phyloP scores from a whole-genome alignment of 495 filamentous ascomycete genomes.

The Xylaria venustula region DNA sequence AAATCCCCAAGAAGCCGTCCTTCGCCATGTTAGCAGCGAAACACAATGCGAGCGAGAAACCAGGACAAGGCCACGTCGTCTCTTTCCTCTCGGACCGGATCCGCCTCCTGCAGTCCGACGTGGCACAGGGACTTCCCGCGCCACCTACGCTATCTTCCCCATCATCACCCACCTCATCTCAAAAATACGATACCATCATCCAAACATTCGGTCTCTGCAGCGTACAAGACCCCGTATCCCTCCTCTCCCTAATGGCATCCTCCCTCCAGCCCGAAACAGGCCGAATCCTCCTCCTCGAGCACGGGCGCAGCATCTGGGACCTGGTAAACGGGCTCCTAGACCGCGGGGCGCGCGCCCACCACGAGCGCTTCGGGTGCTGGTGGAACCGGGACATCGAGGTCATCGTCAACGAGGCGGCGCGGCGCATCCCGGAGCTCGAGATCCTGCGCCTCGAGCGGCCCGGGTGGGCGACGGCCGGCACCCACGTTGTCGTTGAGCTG shows the following conservation, averaged over 20 bases:
- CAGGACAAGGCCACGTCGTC: slow-evolving; percentile 22
- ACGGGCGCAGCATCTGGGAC: slow-evolving; percentile 74
- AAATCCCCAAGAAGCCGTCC: slow-evolving; percentile 32
- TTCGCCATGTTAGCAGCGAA: slow-evolving; percentile 26
- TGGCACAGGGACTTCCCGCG: slow-evolving; percentile 28
- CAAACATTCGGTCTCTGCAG: slow-evolving; percentile 95
- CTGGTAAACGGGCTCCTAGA: slow-evolving; percentile 82
- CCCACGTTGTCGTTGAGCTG: slow-evolving; percentile 48
- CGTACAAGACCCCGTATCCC: slow-evolving; percentile 66
- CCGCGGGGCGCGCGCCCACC: slow-evolving; percentile 72
- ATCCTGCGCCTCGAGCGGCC: slow-evolving; percentile 66
- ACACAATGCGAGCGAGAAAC: background rate
- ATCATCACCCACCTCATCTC: slow-evolving; percentile 21
- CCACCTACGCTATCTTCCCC: slow-evolving; percentile 19
- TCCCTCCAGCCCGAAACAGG: slow-evolving; percentile 56
- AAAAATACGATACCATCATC: slow-evolving; percentile 78
- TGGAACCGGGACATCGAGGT: slow-evolving; percentile 89
- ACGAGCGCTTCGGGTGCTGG: slow-evolving; percentile 88
- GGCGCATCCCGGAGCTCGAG: slow-evolving; percentile 73
- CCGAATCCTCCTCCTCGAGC: slow-evolving; percentile 83
- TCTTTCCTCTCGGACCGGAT: slow-evolving; percentile 32
- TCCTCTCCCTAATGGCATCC: slow-evolving; percentile 61
- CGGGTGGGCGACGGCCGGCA: slow-evolving; percentile 68
- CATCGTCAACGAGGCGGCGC: slow-evolving; percentile 56
- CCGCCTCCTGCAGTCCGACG: slow-evolving; percentile 41